These are phyloP conservation scores for Chlorella ohadii DNA, from an alignment of 139 green algal species.

Conservation along the genomic window DNA sequence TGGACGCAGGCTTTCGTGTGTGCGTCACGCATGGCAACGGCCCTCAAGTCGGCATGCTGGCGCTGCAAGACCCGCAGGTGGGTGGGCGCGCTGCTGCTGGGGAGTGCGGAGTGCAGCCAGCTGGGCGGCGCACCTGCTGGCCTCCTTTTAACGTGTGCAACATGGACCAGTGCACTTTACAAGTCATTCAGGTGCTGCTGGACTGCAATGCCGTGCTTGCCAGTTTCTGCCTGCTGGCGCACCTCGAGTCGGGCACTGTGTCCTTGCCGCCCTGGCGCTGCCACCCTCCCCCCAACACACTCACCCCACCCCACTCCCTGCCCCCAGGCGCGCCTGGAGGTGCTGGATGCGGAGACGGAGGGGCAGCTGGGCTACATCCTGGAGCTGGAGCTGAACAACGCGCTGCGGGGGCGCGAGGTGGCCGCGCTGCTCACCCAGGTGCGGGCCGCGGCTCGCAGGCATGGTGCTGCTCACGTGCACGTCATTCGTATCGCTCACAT, in stretches of 20 bases:
- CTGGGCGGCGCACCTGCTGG: background rate
- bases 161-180: too few species aligned
- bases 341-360: constrained; percentile 51
- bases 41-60: constrained; percentile 39
- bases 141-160: background rate
- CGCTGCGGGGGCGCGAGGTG: constrained; percentile 28
- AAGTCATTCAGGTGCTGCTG: too few species aligned
- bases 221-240: too few species aligned
- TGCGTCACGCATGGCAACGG: constrained; percentile 40
- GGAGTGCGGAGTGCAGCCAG: too few species aligned
- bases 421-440: constrained; percentile 43
- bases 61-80: constrained; percentile 25
- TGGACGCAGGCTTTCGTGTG: background rate
- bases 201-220: too few species aligned
- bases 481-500: too few species aligned
- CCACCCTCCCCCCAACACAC: background rate
- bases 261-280: too few species aligned
- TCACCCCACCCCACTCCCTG: background rate
- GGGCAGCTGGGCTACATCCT: constrained; percentile 46
- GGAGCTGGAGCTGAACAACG: constrained; percentile 37
- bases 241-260: too few species aligned
- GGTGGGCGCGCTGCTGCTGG: background rate
- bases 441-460: background rate
- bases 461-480: background rate
- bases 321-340: constrained; percentile 35